A percentile compares a stretch with the other conserved stretches of the same genome.
phyloP scores from a whole-genome alignment of 768 basidiomycete genomes.

The Rickenella mellea region DNA sequence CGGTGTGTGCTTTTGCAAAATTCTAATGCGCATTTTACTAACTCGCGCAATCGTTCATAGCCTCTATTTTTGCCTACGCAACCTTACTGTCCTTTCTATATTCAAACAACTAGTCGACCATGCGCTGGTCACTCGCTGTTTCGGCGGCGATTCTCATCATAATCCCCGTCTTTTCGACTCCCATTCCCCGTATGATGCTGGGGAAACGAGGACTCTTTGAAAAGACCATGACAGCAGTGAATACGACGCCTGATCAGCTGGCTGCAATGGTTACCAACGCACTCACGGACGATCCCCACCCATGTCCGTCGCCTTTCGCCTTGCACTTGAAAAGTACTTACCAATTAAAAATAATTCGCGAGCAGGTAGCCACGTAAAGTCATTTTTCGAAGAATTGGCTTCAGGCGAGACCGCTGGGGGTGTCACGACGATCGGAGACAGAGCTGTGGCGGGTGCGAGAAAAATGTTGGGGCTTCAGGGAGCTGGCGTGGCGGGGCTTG shows the following conservation, averaged over 20 bases:
- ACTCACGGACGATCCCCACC: conserved; percentile 3
- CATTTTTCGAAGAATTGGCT: conserved; percentile 1
- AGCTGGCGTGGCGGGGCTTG: conserved; percentile 3
- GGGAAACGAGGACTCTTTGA: not conserved
- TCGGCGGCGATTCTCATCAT: not conserved
- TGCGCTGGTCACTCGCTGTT: not conserved
- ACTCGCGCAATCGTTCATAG: too few relatives aligned
- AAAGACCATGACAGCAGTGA: not conserved
- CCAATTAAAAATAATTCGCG: not conserved
- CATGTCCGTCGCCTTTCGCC: not conserved
- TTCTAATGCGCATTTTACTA: not conserved
- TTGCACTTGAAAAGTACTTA: too few relatives aligned
- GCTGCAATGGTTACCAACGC: conserved; percentile 4
- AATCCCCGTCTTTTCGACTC: not conserved
- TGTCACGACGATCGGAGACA: conserved; percentile 4
- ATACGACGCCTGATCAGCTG: not conserved
- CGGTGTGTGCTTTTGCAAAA: not conserved
- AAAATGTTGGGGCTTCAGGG: conserved; percentile 3
- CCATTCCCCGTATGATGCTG: conserved; percentile 1
- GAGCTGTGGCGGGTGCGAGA: conserved; percentile 3
- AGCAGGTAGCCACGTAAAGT: not conserved
- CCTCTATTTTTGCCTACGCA: too few relatives aligned
- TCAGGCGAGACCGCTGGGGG: conserved; percentile 2
- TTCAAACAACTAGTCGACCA: not conserved
- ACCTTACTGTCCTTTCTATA: not conserved